These are phyloP conservation scores for Yamadazyma triangularis DNA, from an alignment of 1,139 yeast genomes.

Conservation along the genomic window DNA sequence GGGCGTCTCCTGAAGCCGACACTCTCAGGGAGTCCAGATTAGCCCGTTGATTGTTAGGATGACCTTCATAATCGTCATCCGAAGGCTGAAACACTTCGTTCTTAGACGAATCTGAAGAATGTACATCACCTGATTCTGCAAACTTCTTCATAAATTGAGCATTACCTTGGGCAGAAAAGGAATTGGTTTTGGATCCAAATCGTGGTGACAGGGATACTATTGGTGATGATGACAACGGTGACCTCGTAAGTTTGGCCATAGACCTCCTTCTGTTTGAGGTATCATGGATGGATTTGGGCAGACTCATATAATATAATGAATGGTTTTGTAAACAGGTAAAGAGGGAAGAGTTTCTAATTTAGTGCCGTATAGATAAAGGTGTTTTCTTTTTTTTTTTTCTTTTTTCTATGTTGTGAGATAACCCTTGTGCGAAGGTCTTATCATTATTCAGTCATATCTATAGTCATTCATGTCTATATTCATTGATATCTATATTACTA, in stretches of 20 bases:
- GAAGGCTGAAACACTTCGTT: slow-evolving; percentile 5
- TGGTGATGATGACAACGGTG: slow-evolving; percentile 30
- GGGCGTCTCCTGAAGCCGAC: too few species aligned
- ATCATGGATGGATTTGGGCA: slow-evolving; percentile 17
- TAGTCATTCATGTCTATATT: not conserved
- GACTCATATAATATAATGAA: slow-evolving; percentile 16
- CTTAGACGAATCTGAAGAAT: slow-evolving; percentile 10
- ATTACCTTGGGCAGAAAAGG: slow-evolving; percentile 20
- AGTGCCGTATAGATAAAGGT: slow-evolving; percentile 1
- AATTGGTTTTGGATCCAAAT: slow-evolving; percentile 18
- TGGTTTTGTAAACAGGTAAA: too few species aligned
- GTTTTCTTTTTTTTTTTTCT: too few species aligned
- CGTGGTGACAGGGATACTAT: slow-evolving; percentile 19
- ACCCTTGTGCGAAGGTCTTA: too few species aligned
- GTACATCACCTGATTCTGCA: slow-evolving; percentile 13
- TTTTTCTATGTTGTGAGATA: not conserved
- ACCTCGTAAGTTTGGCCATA: slow-evolving; percentile 31
- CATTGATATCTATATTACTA: too few species aligned
- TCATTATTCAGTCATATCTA: too few species aligned
- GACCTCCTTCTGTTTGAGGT: slow-evolving; percentile 21
- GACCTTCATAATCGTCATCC: slow-evolving; percentile 5
- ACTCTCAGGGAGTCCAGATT: too few species aligned
- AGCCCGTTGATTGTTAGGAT: slow-evolving; percentile 2
- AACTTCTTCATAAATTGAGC: slow-evolving; percentile 19
- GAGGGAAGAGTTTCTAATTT: not conserved